Conservation (phyloP, 2,329 filamentous ascomycete species). For the Fusarium concolor region DNA sequence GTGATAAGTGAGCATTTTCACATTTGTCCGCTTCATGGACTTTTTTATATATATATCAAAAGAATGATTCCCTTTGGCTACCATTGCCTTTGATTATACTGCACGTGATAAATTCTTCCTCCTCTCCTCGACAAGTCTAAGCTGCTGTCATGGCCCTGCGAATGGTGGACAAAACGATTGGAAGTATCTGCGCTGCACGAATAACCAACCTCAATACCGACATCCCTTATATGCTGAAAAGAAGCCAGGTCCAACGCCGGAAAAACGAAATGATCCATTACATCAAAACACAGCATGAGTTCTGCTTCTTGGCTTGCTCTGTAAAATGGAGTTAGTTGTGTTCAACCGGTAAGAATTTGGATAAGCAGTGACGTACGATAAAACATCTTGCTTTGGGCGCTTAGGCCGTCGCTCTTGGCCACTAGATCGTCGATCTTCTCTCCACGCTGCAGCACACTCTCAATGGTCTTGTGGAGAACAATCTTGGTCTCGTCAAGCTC, state of each 20-base stretch:
- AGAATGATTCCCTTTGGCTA: constrained; percentile 26
- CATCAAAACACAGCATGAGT: constrained; percentile 80
- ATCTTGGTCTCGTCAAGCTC: constrained; percentile 98
- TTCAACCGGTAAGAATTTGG: not conserved
- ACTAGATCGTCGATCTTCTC: constrained; percentile 98
- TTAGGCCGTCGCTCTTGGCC: constrained; percentile 90
- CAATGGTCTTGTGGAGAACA: constrained; percentile 95
- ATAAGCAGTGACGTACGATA: constrained; percentile 71
- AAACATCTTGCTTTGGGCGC: constrained; percentile 96
- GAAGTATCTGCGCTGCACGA: constrained; percentile 45
- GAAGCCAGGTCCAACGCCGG: constrained; percentile 50
- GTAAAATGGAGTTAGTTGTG: constrained; percentile 13
- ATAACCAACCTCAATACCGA: constrained; percentile 50
- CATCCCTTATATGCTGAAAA: constrained; percentile 48
- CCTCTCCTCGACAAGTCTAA: constrained; percentile 23
- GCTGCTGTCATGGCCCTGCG: constrained; percentile 36
- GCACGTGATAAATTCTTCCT: constrained; percentile 16
- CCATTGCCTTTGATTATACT: constrained; percentile 8
- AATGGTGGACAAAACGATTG: constrained; percentile 44
- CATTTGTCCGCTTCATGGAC: constrained; percentile 21
- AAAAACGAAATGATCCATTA: constrained; percentile 55
- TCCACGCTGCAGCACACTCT: constrained; percentile 85
- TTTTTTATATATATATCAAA: constrained; percentile 28
- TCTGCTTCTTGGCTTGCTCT: constrained; percentile 82
- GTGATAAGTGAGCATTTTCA: constrained; percentile 23